Conservation (phyloP, 1,284 basidiomycete genomes). For the Irpex sp. region DNA sequence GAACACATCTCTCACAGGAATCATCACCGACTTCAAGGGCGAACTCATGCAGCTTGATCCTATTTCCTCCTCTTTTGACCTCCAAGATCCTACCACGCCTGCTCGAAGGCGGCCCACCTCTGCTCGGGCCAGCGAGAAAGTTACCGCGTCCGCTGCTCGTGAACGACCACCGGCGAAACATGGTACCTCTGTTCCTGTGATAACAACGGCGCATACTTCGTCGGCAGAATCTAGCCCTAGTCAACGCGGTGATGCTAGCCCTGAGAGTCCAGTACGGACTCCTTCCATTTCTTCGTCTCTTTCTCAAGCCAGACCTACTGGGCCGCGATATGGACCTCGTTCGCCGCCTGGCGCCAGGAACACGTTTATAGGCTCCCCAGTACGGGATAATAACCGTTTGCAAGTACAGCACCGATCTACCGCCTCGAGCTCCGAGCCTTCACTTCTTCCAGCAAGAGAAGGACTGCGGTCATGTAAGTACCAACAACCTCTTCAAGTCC, state of each 20-base stretch:
- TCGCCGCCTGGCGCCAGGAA: constrained; percentile 19
- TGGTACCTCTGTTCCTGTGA: constrained; percentile 20
- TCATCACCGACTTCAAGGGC: constrained; percentile 68
- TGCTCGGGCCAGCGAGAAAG: constrained; percentile 24
- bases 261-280: constrained; percentile 25
- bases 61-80: constrained; percentile 45
- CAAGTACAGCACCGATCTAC: constrained; percentile 62
- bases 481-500: background rate
- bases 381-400: constrained; percentile 47
- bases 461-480: constrained; percentile 44
- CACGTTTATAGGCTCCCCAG: constrained; percentile 29
- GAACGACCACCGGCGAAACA: constrained; percentile 21
- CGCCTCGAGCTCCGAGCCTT: constrained; percentile 77
- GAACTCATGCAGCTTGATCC: constrained; percentile 60
- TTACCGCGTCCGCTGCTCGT: constrained; percentile 9
- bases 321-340: constrained; percentile 36
- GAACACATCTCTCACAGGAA: constrained; percentile 53
- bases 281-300: background rate
- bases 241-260: background rate
- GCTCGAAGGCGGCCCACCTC: constrained; percentile 36
- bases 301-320: constrained; percentile 18
- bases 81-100: constrained; percentile 60
- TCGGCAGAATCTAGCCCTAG: background rate
- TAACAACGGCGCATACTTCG: constrained; percentile 11
- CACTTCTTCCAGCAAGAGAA: constrained; percentile 53